Conservation (phyloP, 2,329 filamentous ascomycete species). For the Malbranchea zuffiana region DNA sequence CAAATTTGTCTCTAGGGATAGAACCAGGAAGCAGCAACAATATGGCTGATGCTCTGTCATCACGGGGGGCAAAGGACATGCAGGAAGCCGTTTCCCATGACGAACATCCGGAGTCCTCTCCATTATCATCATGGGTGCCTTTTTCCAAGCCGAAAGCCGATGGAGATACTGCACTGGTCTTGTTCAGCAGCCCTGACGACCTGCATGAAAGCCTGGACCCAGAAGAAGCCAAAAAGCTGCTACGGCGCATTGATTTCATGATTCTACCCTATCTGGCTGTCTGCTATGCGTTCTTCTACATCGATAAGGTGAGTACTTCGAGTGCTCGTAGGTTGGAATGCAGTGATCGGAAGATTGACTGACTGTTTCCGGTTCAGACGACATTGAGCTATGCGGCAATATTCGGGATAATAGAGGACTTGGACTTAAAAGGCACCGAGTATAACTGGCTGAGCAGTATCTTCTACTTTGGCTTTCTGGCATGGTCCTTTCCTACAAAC, state of each 20-base stretch:
- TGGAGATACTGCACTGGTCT: constrained; percentile 41
- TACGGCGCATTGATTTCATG: constrained; percentile 49
- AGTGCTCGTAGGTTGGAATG: too few relatives aligned
- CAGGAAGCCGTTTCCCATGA: constrained; percentile 18
- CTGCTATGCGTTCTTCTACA: constrained; percentile 45
- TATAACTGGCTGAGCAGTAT: constrained; percentile 48
- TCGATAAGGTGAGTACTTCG: constrained; percentile 33
- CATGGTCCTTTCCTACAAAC: constrained; percentile 46
- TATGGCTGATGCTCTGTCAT: too few relatives aligned
- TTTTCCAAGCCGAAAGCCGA: too few relatives aligned
- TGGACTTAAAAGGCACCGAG: constrained; percentile 46
- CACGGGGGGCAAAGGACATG: constrained; percentile 19
- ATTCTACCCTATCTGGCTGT: constrained; percentile 47
- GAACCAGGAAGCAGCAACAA: too few relatives aligned
- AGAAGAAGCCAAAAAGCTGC: constrained; percentile 37
- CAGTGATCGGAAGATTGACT: too few relatives aligned
- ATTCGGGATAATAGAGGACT: constrained; percentile 51
- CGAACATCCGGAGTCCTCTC: too few relatives aligned
- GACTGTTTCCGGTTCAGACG: too few relatives aligned
- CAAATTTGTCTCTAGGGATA: too few relatives aligned
- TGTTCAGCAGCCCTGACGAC: constrained; percentile 41
- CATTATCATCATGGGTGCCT: too few relatives aligned
- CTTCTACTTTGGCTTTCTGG: constrained; percentile 48
- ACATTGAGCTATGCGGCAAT: constrained; percentile 54
- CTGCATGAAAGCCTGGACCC: constrained; percentile 38